Conservation (phyloP, 176 grass and related monocot species). For the Avena atlantica region DNA sequence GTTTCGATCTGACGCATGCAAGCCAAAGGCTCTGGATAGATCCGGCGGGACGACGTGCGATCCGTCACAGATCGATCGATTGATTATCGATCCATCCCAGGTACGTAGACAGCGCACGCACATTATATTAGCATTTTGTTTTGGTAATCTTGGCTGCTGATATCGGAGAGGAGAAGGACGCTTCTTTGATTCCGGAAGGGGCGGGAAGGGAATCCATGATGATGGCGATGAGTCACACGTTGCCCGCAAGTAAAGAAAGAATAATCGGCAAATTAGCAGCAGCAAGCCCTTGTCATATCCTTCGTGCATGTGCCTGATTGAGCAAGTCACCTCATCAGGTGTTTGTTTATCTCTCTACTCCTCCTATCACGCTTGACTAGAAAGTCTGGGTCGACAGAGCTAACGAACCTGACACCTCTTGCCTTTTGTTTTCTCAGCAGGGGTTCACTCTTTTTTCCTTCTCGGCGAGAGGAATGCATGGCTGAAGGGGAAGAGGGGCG, state of each 20-base stretch:
- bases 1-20: too few relatives aligned
- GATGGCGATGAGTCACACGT: neutral
- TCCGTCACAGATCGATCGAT: neutral
- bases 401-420: neutral
- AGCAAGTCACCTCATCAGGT: neutral
- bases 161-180: neutral
- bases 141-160: neutral
- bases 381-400: neutral
- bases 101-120: neutral
- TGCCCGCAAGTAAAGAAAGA: neutral
- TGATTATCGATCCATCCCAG: neutral
- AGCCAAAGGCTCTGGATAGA: neutral
- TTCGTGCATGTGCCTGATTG: neutral
- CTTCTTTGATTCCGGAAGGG: neutral
- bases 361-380: neutral
- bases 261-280: too few relatives aligned
- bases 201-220: neutral
- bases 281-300: neutral
- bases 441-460: too few relatives aligned
- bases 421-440: too few relatives aligned
- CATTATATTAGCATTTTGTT: too few relatives aligned
- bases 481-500: too few relatives aligned
- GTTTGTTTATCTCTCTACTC: neutral
- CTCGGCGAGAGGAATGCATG: too few relatives aligned
- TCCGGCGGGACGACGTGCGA: too few relatives aligned